phyloP scores from a whole-genome alignment of 768 basidiomycete genomes.

The Daedalea quercina region DNA sequence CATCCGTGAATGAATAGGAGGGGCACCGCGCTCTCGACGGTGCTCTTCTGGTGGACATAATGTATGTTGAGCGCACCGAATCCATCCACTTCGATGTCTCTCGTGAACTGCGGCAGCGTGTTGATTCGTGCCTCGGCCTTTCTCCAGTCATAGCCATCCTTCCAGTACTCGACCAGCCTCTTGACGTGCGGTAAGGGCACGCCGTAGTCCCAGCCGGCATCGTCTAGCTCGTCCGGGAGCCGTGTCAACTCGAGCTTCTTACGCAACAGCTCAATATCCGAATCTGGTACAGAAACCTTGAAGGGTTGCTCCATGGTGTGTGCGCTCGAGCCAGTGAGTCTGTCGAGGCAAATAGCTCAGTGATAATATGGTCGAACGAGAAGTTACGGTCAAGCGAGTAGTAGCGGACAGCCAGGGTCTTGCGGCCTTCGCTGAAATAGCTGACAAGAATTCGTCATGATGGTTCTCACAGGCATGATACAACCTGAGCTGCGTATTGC shows the following conservation, averaged over 20 bases:
- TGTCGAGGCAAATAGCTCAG: no score
- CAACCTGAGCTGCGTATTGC: no score
- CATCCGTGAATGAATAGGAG: slow-evolving; percentile 60
- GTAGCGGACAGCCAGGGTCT: no score
- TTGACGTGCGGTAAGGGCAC: slow-evolving; percentile 39
- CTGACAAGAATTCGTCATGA: no score
- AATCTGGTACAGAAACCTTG: slow-evolving; percentile 14
- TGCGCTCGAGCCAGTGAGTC: no score
- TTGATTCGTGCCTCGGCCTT: slow-evolving; percentile 46
- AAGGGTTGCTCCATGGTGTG: slow-evolving; percentile 13
- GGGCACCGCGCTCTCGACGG: slow-evolving; percentile 39
- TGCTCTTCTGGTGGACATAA: slow-evolving; percentile 51
- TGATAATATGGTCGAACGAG: no score
- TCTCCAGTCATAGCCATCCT: slow-evolving; percentile 49
- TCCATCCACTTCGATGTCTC: slow-evolving; percentile 40
- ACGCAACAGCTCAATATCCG: slow-evolving; percentile 10
- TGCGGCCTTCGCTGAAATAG: no score
- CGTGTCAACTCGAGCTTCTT: slow-evolving; percentile 16
- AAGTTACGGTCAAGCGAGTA: no score
- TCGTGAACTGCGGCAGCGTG: slow-evolving; percentile 49
- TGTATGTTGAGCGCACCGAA: slow-evolving; percentile 47
- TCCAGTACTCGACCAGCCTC: slow-evolving; percentile 44
- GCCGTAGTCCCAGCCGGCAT: slow-evolving; percentile 21
- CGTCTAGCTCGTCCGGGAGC: slow-evolving; percentile 19
- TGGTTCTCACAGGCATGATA: no score